phyloP scores from a whole-genome alignment of 129 eudicot species.

The Cynara cardunculus region DNA sequence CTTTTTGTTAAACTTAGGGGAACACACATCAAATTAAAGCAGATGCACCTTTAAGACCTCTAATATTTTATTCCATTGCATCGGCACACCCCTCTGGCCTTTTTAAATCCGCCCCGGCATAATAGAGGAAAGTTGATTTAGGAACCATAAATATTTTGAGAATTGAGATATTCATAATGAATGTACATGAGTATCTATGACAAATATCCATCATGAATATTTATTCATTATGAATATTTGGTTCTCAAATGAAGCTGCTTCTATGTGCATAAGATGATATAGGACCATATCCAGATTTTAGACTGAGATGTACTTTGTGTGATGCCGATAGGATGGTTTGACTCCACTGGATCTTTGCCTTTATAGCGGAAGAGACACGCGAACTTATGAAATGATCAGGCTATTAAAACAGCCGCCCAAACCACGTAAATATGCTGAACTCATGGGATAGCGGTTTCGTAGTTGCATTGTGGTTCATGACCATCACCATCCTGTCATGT shows the following conservation, averaged over 20 bases:
- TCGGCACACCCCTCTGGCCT: too few species aligned
- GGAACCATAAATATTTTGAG: too few species aligned
- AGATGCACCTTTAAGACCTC: too few species aligned
- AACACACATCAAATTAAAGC: too few species aligned
- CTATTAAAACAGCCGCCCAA: constrained; percentile 53
- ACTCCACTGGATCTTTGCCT: constrained; percentile 90
- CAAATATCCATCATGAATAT: background rate
- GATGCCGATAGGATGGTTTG: constrained; percentile 65
- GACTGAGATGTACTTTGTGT: constrained; percentile 8
- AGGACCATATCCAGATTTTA: background rate
- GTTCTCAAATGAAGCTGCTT: background rate
- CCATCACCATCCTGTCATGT: background rate
- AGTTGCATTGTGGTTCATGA: background rate
- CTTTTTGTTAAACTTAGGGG: too few species aligned
- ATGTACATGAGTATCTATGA: too few species aligned
- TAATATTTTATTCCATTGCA: too few species aligned
- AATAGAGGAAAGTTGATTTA: too few species aligned
- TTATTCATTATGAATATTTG: background rate
- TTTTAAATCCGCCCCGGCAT: too few species aligned
- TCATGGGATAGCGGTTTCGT: constrained; percentile 21
- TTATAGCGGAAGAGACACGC: constrained; percentile 65
- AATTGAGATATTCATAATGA: background rate
- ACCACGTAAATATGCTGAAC: constrained; percentile 26
- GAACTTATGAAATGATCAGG: constrained; percentile 77
- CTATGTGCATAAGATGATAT: background rate